Conservation (phyloP, 768 basidiomycete genomes). For the Mycena filopes region DNA sequence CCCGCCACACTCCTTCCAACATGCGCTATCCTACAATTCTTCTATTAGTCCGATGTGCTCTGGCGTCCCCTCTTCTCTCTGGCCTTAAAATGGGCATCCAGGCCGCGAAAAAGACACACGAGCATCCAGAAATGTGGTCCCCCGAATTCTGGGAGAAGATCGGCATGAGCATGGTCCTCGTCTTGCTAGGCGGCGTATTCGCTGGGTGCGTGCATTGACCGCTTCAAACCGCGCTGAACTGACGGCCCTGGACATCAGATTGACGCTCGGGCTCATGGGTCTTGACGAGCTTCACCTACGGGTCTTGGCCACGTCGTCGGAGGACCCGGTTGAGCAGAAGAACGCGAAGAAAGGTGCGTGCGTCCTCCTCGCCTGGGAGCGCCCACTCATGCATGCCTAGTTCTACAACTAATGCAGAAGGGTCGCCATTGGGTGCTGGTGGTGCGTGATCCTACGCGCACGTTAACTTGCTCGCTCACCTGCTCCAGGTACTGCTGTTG, state of each 20-base stretch:
- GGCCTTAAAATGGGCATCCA: slow-evolving; percentile 7
- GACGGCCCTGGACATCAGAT: slow-evolving; percentile 49
- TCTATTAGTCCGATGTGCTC: slow-evolving; percentile 1
- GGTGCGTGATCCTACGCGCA: slow-evolving; percentile 52
- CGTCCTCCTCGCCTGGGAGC: no score
- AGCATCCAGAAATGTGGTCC: slow-evolving; percentile 26
- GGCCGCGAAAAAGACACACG: slow-evolving; percentile 12
- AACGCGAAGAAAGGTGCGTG: slow-evolving; percentile 76
- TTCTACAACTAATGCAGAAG: slow-evolving; percentile 63
- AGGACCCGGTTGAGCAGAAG: slow-evolving; percentile 70
- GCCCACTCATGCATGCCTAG: slow-evolving; percentile 41
- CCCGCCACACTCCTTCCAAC: background rate
- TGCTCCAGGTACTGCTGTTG: slow-evolving; percentile 79
- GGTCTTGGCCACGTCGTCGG: slow-evolving; percentile 85
- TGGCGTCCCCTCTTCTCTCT: slow-evolving; percentile 13
- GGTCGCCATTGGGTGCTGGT: slow-evolving; percentile 96
- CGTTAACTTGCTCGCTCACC: background rate
- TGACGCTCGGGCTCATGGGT: slow-evolving; percentile 95
- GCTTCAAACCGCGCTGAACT: no score
- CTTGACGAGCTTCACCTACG: slow-evolving; percentile 91
- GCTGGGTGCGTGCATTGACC: slow-evolving; percentile 73
- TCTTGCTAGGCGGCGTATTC: slow-evolving; percentile 90
- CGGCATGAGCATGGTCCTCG: slow-evolving; percentile 70
- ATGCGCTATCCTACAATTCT: slow-evolving; percentile 5
- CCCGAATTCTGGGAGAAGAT: slow-evolving; percentile 77